Base-by-base conservation (phyloP, 495 filamentous ascomycete genomes). In the Talaromyces trachyspermus region DNA sequence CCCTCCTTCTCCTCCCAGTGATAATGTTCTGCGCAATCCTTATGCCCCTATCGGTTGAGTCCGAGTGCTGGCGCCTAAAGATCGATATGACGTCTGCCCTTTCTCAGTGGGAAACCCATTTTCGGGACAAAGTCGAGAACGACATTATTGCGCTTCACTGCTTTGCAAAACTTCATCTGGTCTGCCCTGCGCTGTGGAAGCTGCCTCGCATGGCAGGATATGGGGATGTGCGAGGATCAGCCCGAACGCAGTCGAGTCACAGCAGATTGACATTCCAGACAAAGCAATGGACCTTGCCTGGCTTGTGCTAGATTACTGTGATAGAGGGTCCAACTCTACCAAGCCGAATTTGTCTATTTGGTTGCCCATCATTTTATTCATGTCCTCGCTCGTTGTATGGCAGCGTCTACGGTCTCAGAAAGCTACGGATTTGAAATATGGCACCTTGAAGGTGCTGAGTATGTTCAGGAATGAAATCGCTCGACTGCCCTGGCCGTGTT, bases 231-330 rank as follows among this genome's bases (percentile, higher is more conserved):
- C 27, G 14, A 37, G 33, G 2, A 11, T 37, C 33, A 15, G 33
- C 33, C 14, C 33, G 9, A 9, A 37, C 14, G 9, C 9, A 37
- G 14, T 37, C 6, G 33, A 37, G 9, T 37, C 33, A 37, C 14
- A 17, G 14, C 9, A 37, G 19, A 37, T 37, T 6, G 33, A 37
- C 9, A 15, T 37, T 37, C 14, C 33, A 17, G 33, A 37, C 33
- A 37, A 37, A 37, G 33, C 33, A 37, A 37, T 37, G 33, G 33
- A 37, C 14, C 33, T 37, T 37, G 33, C 33, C 33, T 37, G 33
- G 33, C 33, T 37, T 37, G 33, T 37, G 9, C 14, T 37, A 17
- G 33, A 37, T 37, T 17, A 37, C 14, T 37, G 33, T 37, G 33
- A 37, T 37, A 37, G 14, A 37, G 14, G 33, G 8, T 37, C 33